Base-by-base conservation (phyloP, 768 basidiomycete genomes). In the Sutorius australiensis region DNA sequence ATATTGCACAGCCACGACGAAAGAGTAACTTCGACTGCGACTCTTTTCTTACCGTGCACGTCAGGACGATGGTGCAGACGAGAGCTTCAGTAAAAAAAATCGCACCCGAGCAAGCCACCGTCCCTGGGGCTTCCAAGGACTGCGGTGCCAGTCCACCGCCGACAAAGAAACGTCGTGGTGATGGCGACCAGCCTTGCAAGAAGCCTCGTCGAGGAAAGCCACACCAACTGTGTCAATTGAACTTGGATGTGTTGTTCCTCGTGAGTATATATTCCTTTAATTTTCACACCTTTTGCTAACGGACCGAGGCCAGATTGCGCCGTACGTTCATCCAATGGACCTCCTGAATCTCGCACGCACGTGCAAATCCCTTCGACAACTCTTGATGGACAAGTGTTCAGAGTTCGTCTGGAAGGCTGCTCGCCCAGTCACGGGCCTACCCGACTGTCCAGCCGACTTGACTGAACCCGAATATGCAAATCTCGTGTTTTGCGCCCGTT, bases 401-500 rank as follows among this genome's bases (percentile, higher is more conserved):
- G 24, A 4, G 4, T 24, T 24, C 24, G 24, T 24, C 24, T 24
- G 24, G 24, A 24, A 24, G 24, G 24, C 24, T 4, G 4, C 24
- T 24, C 24, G 24, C 24, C 24, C 24, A 24, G 24, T 24, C 24
- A 24, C 24, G 24, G 71, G 69, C 13, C 64, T 78, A 9, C 79
- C 78, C 0, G 46, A 64, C 6, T 75, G 74, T 53, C 79, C 77
- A 1, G 41, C 55, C 8, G 77, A 78, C 56, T 61, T 80, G 50
- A 67, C 57, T 19, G 78, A 80, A 51, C 69, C 70, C 3, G 69
- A 75, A 58, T 79, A 73, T 49, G 73, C 74, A 28, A 72, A 66
- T 49, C 68, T 80, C 14, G 68, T 64, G 12, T 80, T 51, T 32
- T 42, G 24, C 12, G 2, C 44, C 3, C 46, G 45, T 21, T 79